Base-by-base conservation (phyloP, 2,329 filamentous ascomycete species). In the Paraconiothyrium brasiliense region DNA sequence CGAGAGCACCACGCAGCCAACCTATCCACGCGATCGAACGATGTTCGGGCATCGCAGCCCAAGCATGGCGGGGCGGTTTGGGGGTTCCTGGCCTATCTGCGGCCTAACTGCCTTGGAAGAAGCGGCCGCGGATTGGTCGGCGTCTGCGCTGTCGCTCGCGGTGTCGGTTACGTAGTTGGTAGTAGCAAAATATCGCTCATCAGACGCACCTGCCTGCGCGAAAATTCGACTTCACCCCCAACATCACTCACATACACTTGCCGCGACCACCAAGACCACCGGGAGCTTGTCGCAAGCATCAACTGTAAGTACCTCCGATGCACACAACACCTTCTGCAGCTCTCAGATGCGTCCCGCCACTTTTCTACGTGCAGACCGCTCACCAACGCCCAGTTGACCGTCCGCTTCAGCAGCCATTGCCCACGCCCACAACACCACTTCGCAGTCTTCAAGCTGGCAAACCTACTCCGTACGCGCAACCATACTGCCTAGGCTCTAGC, bases 401-500 rank as follows among this genome's bases (percentile, higher is more conserved):
- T n/a, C 35, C 52, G 55, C 60, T 39, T n/a, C 37, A 57, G 27
- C 58, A 54, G 34, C 57, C 57, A 64, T 62, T 62, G 67, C 63
- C 67, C 61, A 58, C 60, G 51, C 50, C 56, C 54, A 48, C 60
- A 59, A 62, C 35, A 13, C 54, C 65, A 57, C 46, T 59, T 57
- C 59, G 32, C 52, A 63, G 63, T 58, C 67, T 67, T 71, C 76
- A 78, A 73, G 71, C 76, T 78, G 76, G 75, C 76, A 70, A 63
- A 67, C 68, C 57, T 62, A 66, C 60, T 62, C 47, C 59, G 52
- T 37, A 59, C 65, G 49, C 41, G 27, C 54, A 58, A 48, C 50
- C 48, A 54, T 58, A 68, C 75, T 77, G 76, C 74, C 52, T 76
- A 76, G 76, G 76, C 76, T 76, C 61, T 70, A 55, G 67, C 61